Evolutionary conservation across 2,329 filamentous ascomycete species (phyloP).

Genomic region (Paecilomyces fulvus): DNA sequence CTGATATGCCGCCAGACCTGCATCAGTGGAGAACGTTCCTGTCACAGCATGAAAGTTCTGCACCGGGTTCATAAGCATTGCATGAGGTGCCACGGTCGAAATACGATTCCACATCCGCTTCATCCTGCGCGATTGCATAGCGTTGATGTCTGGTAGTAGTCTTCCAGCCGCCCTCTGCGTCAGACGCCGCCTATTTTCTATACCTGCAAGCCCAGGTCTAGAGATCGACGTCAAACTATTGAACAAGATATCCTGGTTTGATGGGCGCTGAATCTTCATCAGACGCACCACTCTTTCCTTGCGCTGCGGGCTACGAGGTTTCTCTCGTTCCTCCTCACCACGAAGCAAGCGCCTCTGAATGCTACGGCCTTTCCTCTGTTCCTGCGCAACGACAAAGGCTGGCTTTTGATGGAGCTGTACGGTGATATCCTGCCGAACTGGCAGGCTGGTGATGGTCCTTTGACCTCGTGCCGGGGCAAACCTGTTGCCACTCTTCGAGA

Average conservation of each 20-base stretch:
- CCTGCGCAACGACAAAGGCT: conserved; percentile 18
- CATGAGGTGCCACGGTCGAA: conserved; percentile 18
- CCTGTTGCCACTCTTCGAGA: conserved; percentile 20
- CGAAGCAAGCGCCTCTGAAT: conserved; percentile 18
- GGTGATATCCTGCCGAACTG: conserved; percentile 23
- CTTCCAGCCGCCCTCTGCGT: neutral
- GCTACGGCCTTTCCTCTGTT: conserved; percentile 17
- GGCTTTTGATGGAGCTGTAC: conserved; percentile 31
- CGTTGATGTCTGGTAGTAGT: neutral
- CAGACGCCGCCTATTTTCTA: conserved; percentile 1
- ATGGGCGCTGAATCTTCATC: conserved; percentile 18
- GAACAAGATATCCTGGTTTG: conserved; percentile 6
- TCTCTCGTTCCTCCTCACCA: conserved; percentile 10
- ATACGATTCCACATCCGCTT: conserved; percentile 15
- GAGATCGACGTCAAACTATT: conserved; percentile 18
- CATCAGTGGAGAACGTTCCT: conserved; percentile 41
- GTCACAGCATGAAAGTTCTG: conserved; percentile 31
- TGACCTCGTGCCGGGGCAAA: conserved; percentile 3
- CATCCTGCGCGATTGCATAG: conserved; percentile 6
- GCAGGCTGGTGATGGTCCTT: conserved; percentile 13
- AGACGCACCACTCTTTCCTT: conserved; percentile 18
- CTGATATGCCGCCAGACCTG: conserved; percentile 12
- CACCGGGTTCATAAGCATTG: conserved; percentile 30
- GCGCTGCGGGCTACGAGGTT: conserved; percentile 3
- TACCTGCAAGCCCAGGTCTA: conserved; percentile 9